phyloP scores from a whole-genome alignment of 345 rosid species.

The Gynandropsis gynandra region DNA sequence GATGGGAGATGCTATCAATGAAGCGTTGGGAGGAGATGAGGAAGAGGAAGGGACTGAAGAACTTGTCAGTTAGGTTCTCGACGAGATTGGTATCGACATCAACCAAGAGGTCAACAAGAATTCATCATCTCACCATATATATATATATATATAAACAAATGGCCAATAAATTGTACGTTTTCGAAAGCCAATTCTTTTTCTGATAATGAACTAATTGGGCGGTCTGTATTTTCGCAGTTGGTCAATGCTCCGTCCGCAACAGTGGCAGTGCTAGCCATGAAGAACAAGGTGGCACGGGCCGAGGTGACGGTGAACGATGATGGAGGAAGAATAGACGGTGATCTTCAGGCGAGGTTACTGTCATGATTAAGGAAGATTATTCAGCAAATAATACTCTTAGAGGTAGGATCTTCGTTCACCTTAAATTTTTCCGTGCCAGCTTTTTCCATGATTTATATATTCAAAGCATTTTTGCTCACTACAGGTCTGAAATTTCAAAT shows the following conservation, averaged over 20 bases:
- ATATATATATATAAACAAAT: too few relatives aligned
- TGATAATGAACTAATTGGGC: not conserved
- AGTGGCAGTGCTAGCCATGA: conserved; percentile 58
- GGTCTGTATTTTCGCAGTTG: conserved; percentile 37
- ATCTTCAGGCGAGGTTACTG: conserved; percentile 74
- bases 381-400: too few relatives aligned
- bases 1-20: too few relatives aligned
- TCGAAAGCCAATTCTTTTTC: not conserved
- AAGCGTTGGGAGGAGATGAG: too few relatives aligned
- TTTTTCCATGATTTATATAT: too few relatives aligned
- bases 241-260: conserved; percentile 78
- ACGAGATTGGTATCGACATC: too few relatives aligned
- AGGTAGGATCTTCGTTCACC: too few relatives aligned
- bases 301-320: conserved; percentile 52
- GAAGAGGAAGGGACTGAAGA: too few relatives aligned
- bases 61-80: too few relatives aligned
- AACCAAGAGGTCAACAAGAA: too few relatives aligned
- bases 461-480: conserved; percentile 6
- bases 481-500: conserved; percentile 61
- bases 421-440: too few relatives aligned
- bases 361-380: conserved; percentile 54
- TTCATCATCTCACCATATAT: too few relatives aligned
- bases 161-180: not conserved
- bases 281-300: conserved; percentile 65
- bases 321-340: conserved; percentile 67